These are phyloP conservation scores for Penicillium bialowiezense DNA, from an alignment of 495 filamentous ascomycete genomes.

Conservation along the genomic window DNA sequence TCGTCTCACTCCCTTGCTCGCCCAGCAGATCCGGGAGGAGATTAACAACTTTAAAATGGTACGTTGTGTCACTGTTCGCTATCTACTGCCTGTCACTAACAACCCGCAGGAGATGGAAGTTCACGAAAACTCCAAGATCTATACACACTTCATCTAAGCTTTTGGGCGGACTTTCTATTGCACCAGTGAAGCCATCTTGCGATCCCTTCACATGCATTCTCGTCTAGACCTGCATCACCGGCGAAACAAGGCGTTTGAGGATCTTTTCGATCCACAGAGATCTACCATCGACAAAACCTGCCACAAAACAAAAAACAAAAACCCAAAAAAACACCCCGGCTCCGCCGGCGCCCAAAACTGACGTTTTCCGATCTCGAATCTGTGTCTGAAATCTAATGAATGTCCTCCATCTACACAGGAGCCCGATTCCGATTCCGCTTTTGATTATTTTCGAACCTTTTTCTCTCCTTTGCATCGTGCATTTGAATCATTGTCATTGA, in stretches of 20 bases:
- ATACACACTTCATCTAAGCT: conserved; percentile 97
- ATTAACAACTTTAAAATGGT: conserved; percentile 99
- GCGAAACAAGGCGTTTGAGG: conserved; percentile 25
- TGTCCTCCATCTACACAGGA: conserved; percentile 16
- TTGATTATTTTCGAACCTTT: conserved; percentile 12
- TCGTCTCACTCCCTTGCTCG: conserved; percentile 91
- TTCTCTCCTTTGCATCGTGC: conserved; percentile 25
- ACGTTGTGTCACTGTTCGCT: no score
- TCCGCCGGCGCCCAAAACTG: background rate
- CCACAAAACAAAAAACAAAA: background rate
- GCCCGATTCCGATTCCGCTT: conserved; percentile 15
- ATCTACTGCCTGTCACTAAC: no score
- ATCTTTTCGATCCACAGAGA: background rate
- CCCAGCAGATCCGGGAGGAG: conserved; percentile 99
- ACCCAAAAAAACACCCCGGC: background rate
- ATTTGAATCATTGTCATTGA: conserved; percentile 33
- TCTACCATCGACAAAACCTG: background rate
- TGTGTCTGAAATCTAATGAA: conserved; percentile 26
- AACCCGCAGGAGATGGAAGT: conserved; percentile 95
- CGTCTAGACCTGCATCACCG: conserved; percentile 32
- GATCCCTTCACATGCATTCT: conserved; percentile 23
- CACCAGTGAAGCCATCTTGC: conserved; percentile 4
- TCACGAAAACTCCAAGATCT: conserved; percentile 95
- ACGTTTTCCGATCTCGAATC: background rate
- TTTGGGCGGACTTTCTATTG: conserved; percentile 26